These are phyloP conservation scores for Sporothrix phasma DNA, from an alignment of 2,329 filamentous ascomycete species.

Conservation along the genomic window DNA sequence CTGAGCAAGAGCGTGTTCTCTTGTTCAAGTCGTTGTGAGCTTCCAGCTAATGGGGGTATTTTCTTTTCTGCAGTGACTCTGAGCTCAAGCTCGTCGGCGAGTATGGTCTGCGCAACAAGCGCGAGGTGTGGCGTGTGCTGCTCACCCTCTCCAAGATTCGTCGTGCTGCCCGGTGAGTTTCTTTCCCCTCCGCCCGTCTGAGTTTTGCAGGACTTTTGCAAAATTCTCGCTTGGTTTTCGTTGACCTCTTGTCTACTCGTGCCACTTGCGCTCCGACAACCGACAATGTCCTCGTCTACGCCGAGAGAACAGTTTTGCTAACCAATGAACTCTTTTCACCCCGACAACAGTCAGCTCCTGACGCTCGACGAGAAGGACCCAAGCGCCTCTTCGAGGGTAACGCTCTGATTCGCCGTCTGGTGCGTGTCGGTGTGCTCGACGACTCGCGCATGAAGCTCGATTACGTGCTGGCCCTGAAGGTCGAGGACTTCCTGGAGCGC, in stretches of 20 bases:
- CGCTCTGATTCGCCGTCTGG: constrained; percentile 98
- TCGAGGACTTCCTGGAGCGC: constrained; percentile 99
- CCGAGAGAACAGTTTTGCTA: background rate
- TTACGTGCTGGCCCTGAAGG: constrained; percentile 99
- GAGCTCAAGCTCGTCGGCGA: constrained; percentile 99
- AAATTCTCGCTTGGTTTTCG: background rate
- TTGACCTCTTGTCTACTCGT: too few relatives aligned
- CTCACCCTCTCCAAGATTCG: constrained; percentile 99
- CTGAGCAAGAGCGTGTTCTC: constrained; percentile 91
- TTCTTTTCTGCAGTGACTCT: constrained; percentile 63
- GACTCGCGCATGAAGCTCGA: constrained; percentile 99
- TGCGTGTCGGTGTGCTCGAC: constrained; percentile 98
- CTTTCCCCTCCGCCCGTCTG: background rate
- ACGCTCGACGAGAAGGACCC: constrained; percentile 99
- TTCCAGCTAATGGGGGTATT: constrained; percentile 20
- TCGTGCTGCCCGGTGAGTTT: constrained; percentile 94
- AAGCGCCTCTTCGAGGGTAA: constrained; percentile 99
- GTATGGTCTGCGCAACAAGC: constrained; percentile 99
- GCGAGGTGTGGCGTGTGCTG: constrained; percentile 99
- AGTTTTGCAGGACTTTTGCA: background rate
- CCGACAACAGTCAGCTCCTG: constrained; percentile 74
- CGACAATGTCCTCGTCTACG: background rate
- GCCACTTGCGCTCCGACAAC: too few relatives aligned
- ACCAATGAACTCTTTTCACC: background rate
- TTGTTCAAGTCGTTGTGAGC: constrained; percentile 80